Conservation (phyloP, 1,284 basidiomycete species). For the Volvariella volvacea region DNA sequence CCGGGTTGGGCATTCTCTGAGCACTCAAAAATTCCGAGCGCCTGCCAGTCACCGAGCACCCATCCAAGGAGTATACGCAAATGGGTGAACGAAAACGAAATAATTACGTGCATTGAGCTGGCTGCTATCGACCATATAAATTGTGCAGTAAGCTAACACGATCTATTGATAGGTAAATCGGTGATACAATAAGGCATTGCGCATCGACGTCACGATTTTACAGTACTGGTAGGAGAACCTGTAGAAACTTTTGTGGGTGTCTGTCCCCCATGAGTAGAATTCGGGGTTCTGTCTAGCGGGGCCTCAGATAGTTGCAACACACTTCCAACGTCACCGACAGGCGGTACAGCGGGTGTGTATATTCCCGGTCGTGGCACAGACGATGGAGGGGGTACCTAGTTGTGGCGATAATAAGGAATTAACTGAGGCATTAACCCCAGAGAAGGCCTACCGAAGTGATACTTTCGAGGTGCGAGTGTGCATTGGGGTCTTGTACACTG, state of each 20-base stretch:
- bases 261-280: conserved; percentile 49
- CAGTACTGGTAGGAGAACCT: too few relatives aligned
- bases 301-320: conserved; percentile 19
- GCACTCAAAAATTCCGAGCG: too few relatives aligned
- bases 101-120: too few relatives aligned
- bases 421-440: conserved; percentile 7
- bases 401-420: neutral
- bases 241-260: conserved; percentile 31
- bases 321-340: conserved; percentile 7
- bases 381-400: conserved; percentile 42
- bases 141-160: too few relatives aligned
- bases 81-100: too few relatives aligned
- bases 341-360: conserved; percentile 17
- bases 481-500: conserved; percentile 47
- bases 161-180: too few relatives aligned
- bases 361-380: conserved; percentile 20
- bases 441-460: conserved; percentile 40
- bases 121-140: too few relatives aligned
- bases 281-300: conserved; percentile 43
- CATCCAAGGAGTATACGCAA: too few relatives aligned
- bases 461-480: conserved; percentile 42
- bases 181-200: too few relatives aligned
- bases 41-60: too few relatives aligned
- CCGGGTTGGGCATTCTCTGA: too few relatives aligned
- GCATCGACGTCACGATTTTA: too few relatives aligned